Evolutionary conservation across 2,329 filamentous ascomycete genomes (phyloP), one percentile per base, ranked within the genome.

Genomic region (Penicillium sp.): DNA sequence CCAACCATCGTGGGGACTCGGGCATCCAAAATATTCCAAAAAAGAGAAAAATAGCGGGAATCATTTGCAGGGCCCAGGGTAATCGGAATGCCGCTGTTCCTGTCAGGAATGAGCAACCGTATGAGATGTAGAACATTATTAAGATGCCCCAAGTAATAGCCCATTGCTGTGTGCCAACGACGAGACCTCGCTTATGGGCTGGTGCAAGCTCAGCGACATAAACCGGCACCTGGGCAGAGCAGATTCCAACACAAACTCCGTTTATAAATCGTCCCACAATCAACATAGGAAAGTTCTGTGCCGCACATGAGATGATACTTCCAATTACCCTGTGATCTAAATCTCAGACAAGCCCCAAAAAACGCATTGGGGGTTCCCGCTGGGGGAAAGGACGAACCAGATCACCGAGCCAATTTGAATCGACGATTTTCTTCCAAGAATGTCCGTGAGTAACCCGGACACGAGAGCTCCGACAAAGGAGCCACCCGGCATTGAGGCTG

Each of bases 241-340:
- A 86, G 89, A 91, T 90, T 54, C 89, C 89, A 48, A 91, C 87
- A 52, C 85, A 86, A 56, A 91, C 67, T 44, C 89, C 89, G 59
- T 88, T 87, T 68, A 91, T 83, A 53, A 87, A 75, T 52, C 89
- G 85, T 2, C 88, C 88, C 1, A 81, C 81, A 53, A 89, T 83
- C 7, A 92, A 80, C 87, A 91, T 90, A 24, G 77, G 80, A 37
- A 91, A 82, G 65, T 86, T 85, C 63, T 87, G 81, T 2, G 87
- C 71, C 1, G 86, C 83, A 45, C 81, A 83, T 65, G 87, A 82
- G 52, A 91, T 81, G 54, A 83, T 82, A 56, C 73, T 81, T 23
- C 83, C 83, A 51, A 85, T 77, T 9, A 43, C 9, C 40, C 40
- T 43, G 24, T 18, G 7, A 7, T 23, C 0, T 14, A 19, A 11